Conservation (phyloP, 768 basidiomycete genomes). For the Baorangia bicolor region DNA sequence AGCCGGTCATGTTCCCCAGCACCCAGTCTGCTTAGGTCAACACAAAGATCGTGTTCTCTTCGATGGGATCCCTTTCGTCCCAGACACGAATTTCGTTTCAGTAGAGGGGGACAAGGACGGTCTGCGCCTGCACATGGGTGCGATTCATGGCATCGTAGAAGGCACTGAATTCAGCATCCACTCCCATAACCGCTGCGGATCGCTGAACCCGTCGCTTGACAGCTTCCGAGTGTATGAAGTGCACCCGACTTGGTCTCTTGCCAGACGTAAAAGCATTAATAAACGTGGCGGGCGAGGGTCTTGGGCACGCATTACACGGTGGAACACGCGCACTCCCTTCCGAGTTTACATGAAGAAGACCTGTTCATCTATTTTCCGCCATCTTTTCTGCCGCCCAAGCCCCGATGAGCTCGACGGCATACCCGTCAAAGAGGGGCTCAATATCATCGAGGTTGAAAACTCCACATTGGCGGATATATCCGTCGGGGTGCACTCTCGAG, state of each 20-base stretch:
- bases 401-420: slow-evolving; percentile 33
- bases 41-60: slow-evolving; percentile 53
- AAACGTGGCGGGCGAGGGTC: slow-evolving; percentile 39
- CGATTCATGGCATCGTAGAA: slow-evolving; percentile 60
- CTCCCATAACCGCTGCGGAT: slow-evolving; percentile 58
- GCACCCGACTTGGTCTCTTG: slow-evolving; percentile 58
- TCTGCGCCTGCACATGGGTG: slow-evolving; percentile 55
- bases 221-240: slow-evolving; percentile 52
- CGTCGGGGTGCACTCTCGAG: slow-evolving; percentile 40
- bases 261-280: slow-evolving; percentile 38
- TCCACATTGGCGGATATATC: slow-evolving; percentile 51
- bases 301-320: slow-evolving; percentile 54
- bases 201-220: slow-evolving; percentile 53
- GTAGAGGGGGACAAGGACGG: slow-evolving; percentile 40
- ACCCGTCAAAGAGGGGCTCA: slow-evolving; percentile 40
- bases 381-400: slow-evolving; percentile 37
- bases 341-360: slow-evolving; percentile 52
- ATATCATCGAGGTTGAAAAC: slow-evolving; percentile 46
- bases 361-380: slow-evolving; percentile 46
- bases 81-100: slow-evolving; percentile 48
- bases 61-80: slow-evolving; percentile 52
- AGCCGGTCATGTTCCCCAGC: slow-evolving; percentile 39
- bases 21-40: slow-evolving; percentile 49
- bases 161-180: slow-evolving; percentile 64
- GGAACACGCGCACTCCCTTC: slow-evolving; percentile 59